Conservation (phyloP, 176 grass and related monocot genomes). For the Musa schizocarpa region DNA sequence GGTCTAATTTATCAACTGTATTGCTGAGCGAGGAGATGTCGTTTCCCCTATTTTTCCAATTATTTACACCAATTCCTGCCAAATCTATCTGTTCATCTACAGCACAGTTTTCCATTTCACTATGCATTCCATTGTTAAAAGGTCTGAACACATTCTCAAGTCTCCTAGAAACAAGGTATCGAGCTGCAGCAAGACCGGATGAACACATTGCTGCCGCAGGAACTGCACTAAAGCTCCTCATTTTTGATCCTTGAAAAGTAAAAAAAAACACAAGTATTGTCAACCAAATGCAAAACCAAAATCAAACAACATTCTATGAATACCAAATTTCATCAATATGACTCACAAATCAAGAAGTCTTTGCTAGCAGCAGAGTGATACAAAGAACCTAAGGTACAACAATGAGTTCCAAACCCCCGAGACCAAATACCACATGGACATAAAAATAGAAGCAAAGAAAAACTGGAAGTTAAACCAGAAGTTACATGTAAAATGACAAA, state of each 20-base stretch:
- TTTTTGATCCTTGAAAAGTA: not conserved
- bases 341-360: not conserved
- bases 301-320: not conserved
- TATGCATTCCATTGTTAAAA: not conserved
- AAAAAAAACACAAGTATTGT: not conserved
- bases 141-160: not conserved
- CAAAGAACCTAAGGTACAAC: no score
- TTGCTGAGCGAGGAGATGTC: not conserved
- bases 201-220: conserved; percentile 14
- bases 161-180: not conserved
- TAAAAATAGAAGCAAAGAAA: no score
- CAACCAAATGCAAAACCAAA: not conserved
- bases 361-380: not conserved
- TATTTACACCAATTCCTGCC: not conserved
- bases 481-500: no score
- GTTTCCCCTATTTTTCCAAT: not conserved
- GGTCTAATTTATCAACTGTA: not conserved
- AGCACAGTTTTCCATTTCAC: not conserved
- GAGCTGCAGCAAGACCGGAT: conserved; percentile 19
- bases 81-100: not conserved
- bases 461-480: no score
- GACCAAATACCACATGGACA: no score
- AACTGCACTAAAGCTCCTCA: conserved; percentile 15
- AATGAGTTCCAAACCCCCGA: no score
- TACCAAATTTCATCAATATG: not conserved